phyloP scores from a whole-genome alignment of 257 asterid genomes.

The Solanum pinnatisectum region DNA sequence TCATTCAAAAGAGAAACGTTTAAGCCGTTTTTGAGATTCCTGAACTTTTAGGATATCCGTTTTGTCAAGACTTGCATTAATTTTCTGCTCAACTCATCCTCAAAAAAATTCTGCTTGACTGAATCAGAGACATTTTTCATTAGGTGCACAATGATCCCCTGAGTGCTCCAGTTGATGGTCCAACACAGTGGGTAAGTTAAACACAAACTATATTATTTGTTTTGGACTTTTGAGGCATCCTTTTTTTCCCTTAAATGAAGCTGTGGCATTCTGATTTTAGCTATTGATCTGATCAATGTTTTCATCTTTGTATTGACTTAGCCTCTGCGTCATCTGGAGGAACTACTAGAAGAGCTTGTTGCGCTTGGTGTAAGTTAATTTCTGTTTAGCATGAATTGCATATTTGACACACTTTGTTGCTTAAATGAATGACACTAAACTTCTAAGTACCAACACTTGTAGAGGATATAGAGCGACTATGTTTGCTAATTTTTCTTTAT shows the following conservation, averaged over 20 bases:
- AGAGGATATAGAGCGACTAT: too few relatives aligned
- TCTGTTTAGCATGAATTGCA: neutral
- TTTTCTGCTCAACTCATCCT: neutral
- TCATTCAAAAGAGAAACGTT: neutral
- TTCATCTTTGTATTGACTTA: conserved; percentile 13
- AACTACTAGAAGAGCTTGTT: conserved; percentile 72
- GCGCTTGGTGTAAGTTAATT: conserved; percentile 66
- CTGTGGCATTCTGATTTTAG: neutral
- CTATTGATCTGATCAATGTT: neutral
- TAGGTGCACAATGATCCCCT: conserved; percentile 90
- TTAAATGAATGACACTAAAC: neutral
- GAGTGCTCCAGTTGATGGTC: conserved; percentile 97
- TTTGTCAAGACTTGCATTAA: neutral
- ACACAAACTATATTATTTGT: neutral
- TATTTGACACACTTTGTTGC: neutral
- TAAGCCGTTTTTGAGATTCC: neutral
- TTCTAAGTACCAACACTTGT: neutral
- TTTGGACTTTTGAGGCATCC: neutral
- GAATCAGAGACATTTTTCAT: neutral
- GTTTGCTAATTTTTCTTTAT: neutral
- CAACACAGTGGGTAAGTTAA: conserved; percentile 89
- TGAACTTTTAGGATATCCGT: neutral
- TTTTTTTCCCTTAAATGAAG: neutral
- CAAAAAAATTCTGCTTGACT: neutral
- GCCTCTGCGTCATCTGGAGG: conserved; percentile 96